Evolutionary conservation across 2,329 filamentous ascomycete genomes (phyloP).

Genomic region (Talaromyces sp.): DNA sequence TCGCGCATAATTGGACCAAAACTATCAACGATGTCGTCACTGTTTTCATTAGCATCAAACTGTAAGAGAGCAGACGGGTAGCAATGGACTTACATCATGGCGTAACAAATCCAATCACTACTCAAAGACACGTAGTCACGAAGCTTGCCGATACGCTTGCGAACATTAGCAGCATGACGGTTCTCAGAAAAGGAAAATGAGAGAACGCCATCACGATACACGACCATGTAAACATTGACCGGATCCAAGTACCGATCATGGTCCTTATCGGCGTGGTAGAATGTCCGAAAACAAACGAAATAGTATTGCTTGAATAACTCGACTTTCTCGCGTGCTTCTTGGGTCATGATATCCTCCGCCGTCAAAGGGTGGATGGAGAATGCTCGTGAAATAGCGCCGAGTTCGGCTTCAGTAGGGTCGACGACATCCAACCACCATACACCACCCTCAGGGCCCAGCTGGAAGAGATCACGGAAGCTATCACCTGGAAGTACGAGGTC

Average conservation of each 20-base stretch:
- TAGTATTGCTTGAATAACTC: conserved; percentile 97
- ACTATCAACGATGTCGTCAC: conserved; percentile 94
- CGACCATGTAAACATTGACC: conserved; percentile 93
- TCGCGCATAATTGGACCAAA: conserved; percentile 87
- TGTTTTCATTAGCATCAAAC: conserved; percentile 30
- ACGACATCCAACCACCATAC: conserved; percentile 99
- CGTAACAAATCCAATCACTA: conserved; percentile 98
- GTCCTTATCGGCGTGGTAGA: conserved; percentile 74
- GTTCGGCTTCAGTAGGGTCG: conserved; percentile 82
- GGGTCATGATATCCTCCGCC: conserved; percentile 90
- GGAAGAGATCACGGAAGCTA: conserved; percentile 82
- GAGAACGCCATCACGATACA: conserved; percentile 90
- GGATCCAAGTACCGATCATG: conserved; percentile 84
- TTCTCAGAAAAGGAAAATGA: conserved; percentile 92
- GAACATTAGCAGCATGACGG: conserved; percentile 80
- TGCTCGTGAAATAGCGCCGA: conserved; percentile 82
- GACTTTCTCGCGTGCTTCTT: conserved; percentile 96
- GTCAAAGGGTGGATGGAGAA: conserved; percentile 95
- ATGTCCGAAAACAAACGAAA: conserved; percentile 95
- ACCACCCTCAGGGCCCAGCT: conserved; percentile 64
- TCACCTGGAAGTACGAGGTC: conserved; percentile 87
- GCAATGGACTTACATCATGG: conserved; percentile 69
- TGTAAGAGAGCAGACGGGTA: neutral
- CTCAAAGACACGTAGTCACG: conserved; percentile 94
- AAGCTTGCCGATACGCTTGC: conserved; percentile 84